Base-by-base conservation (phyloP, 352 stramenopile genomes). In the Phytophthora hybrid region DNA sequence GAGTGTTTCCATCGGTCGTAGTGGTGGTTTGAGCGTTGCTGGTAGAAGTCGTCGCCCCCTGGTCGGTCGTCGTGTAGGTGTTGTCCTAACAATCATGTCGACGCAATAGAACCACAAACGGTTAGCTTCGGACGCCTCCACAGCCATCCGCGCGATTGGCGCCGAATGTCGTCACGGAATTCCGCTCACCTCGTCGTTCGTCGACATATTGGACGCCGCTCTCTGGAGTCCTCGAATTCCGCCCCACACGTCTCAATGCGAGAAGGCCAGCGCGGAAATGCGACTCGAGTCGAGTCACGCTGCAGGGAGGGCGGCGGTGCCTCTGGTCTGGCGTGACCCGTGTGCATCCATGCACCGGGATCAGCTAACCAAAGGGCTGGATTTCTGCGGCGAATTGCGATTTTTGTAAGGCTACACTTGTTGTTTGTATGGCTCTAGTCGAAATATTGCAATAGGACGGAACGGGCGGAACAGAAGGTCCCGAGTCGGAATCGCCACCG, bases 11-110 rank as follows among this genome's bases (percentile, higher is more conserved):
- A 16, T 76, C 37, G 11, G 69, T 75, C 18, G 67, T 71, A 9
- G 60, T 74, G 2, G 67, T 74, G 4, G 68, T 71, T 55, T 76
- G 56, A n/a, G 56, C 69, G 21, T 76, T 73, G 57, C 21, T 73
- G 29, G 63, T 73, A 18, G 49, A 76, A 19, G 69, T 76, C 21
- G 57, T 69, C 16, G 60, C 16, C 9, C n/a, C 63, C 41, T 73
- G 63, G 13, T 60, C 61, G 52, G 59, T 61, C 14, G 54, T 21
- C 16, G 41, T 53, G 39, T 71, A 69, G 26, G 52, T 57, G 29
- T 61, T 56, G 54, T 31, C 44, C 58, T 73, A 34, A 49, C 39
- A 39, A 31, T 21, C n/a, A 49, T 3, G 41, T 21, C 59, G 1
- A 53, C 32, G 19, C 26, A 66, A 61, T 21, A 34, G 5, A 44